Percentiles rank a stretch among this genome's conserved stretches.
Evolutionary conservation across 805 yeast genomes (phyloP).

Genomic region (Candida palmyrensis): DNA sequence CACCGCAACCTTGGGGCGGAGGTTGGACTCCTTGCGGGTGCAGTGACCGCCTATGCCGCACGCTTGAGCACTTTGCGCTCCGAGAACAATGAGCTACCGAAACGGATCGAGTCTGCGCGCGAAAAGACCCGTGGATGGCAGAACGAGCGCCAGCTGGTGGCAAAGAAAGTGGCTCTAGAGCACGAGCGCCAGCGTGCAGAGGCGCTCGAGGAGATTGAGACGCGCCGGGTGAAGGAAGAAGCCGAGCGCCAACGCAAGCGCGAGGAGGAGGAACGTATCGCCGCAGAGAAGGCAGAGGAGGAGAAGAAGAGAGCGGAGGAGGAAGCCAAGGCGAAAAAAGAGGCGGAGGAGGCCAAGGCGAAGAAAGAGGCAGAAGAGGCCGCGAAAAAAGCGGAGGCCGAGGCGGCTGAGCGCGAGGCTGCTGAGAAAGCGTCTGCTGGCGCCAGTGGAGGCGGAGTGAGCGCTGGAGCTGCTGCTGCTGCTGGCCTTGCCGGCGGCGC

Average conservation of each 20-base stretch:
- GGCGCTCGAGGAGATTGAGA: slow-evolving; percentile 35
- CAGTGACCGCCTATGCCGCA: slow-evolving; percentile 41
- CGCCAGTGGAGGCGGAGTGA: slow-evolving; percentile 7
- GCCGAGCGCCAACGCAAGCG: slow-evolving; percentile 33
- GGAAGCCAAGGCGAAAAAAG: slow-evolving; percentile 19
- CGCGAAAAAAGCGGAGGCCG: slow-evolving; percentile 18
- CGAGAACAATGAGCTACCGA: slow-evolving; percentile 32
- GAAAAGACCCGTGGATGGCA: slow-evolving; percentile 40
- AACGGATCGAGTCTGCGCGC: slow-evolving; percentile 38
- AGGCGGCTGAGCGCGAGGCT: slow-evolving; percentile 10
- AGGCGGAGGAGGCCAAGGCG: slow-evolving; percentile 16
- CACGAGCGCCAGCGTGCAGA: slow-evolving; percentile 33
- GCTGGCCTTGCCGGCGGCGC: slow-evolving; percentile 6
- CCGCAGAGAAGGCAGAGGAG: slow-evolving; percentile 33
- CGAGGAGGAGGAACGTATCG: slow-evolving; percentile 23
- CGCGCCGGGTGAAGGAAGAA: slow-evolving; percentile 33
- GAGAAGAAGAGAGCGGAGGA: slow-evolving; percentile 27
- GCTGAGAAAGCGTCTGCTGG: slow-evolving; percentile 12
- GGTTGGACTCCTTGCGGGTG: slow-evolving; percentile 37
- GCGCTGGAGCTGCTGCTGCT: slow-evolving; percentile 14
- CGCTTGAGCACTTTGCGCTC: slow-evolving; percentile 33
- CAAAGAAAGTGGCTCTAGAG: slow-evolving; percentile 29
- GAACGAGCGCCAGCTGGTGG: slow-evolving; percentile 39
- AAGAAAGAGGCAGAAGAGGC: slow-evolving; percentile 14
- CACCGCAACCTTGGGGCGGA: slow-evolving; percentile 37